phyloP scores from a whole-genome alignment of 345 rosid genomes.

The Microthlaspi erraticum region DNA sequence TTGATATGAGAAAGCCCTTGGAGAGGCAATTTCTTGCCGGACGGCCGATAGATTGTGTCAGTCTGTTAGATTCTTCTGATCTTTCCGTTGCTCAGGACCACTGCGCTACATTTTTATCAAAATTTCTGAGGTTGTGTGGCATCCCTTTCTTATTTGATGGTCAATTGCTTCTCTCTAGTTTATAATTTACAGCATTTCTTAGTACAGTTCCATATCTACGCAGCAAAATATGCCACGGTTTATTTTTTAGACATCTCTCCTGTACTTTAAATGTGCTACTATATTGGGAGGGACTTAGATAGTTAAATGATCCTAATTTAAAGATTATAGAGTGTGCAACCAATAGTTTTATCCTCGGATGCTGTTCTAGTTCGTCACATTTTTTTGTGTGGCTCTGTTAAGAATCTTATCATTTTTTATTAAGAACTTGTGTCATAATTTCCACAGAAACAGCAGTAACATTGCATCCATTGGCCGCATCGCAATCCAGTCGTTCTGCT shows the following conservation, averaged over 20 bases:
- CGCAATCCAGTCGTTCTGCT: constrained; percentile 87
- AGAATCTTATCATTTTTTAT: neutral
- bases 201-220: neutral
- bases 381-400: neutral
- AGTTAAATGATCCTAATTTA: neutral
- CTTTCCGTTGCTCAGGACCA: constrained; percentile 59
- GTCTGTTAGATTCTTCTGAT: constrained; percentile 64
- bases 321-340: neutral
- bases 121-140: constrained; percentile 59
- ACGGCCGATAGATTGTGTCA: constrained; percentile 69
- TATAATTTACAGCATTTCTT: neutral
- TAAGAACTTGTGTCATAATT: constrained; percentile 23
- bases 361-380: neutral
- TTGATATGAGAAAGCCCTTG: constrained; percentile 93
- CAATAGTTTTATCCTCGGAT: constrained; percentile 11
- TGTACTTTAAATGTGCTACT: neutral
- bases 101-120: constrained; percentile 68
- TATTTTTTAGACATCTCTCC: neutral
- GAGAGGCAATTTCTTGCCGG: constrained; percentile 71
- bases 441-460: constrained; percentile 60
- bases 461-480: constrained; percentile 64
- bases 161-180: constrained; percentile 13
- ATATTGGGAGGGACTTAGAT: neutral
- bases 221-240: neutral
- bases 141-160: constrained; percentile 32